Base-by-base conservation (phyloP, 345 rosid species). In the Physaria fendleri region DNA sequence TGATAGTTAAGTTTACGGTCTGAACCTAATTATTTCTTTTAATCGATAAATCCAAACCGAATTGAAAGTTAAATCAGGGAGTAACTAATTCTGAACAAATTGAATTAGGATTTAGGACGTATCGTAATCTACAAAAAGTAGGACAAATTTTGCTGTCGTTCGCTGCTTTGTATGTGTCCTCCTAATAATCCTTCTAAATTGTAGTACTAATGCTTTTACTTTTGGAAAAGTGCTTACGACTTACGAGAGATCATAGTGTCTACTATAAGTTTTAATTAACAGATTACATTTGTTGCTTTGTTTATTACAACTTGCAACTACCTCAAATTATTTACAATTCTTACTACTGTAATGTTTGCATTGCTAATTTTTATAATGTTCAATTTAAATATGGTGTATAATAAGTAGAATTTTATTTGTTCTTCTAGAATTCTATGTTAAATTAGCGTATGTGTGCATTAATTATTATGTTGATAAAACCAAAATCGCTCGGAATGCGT, bases 121-220 rank as follows among this genome's bases (percentile, higher is more conserved):
- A 50, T 27, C 46, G 66, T 58, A 51, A 18, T 8, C 46, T 43
- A 66, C 37, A 48, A 49, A 66, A 62, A 58, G 71, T 32, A 33
- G 32, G 72, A 50, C 53, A 50, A 23, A 41, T 42, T 58, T 66
- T 58, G 53, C 29, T 67, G 59, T 39, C 13, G 51, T 39, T 66
- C 40, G 64, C 39, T 66, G 49, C 41, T 27, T 53, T 35, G 66
- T 48, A 34, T 53, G 39, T 53, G 46, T 60, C 62, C 67, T 62
- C 66, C 67, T 62, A 60, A 68, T 42, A 42, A 52, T 68, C 56
- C 25, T 32, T 54, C n/a, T 17, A 42, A 35, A 59, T 61, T 15
- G 54, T 61, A 18, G 54, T 54, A 39, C 40, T 69, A 18, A 62
- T 54, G 45, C 40, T 69, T 68, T 68, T 47, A 28, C 74, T 55